These are phyloP conservation scores for Madurella mycetomatis DNA, from an alignment of 2,329 filamentous ascomycete genomes.

Conservation along the genomic window DNA sequence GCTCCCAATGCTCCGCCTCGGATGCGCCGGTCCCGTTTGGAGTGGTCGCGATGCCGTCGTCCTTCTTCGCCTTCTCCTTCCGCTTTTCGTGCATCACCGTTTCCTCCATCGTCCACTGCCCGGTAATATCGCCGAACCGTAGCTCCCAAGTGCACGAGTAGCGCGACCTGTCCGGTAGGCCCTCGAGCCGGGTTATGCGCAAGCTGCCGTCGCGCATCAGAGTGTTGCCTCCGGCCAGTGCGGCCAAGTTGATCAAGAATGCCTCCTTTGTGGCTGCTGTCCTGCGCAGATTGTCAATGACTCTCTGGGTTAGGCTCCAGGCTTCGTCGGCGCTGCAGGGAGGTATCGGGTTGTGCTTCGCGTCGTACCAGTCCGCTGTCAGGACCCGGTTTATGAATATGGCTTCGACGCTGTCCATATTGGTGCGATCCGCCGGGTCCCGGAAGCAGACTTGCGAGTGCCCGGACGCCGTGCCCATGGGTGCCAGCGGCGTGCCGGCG, in stretches of 20 bases:
- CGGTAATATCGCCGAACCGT: conserved; percentile 48
- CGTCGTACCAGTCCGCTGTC: conserved; percentile 49
- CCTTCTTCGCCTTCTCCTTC: conserved; percentile 24
- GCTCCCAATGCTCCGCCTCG: conserved; percentile 41
- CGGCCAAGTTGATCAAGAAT: conserved; percentile 57
- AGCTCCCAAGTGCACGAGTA: conserved; percentile 55
- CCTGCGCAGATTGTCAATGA: conserved; percentile 50
- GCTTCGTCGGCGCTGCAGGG: conserved; percentile 49
- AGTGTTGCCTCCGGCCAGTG: conserved; percentile 50
- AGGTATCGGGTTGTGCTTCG: conserved; percentile 39
- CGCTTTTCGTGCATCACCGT: conserved; percentile 42
- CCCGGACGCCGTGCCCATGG: background rate
- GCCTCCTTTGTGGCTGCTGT: conserved; percentile 48
- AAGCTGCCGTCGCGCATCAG: conserved; percentile 42
- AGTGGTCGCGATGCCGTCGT: background rate
- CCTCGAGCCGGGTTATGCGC: conserved; percentile 42
- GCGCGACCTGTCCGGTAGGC: conserved; percentile 37
- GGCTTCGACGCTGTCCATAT: conserved; percentile 53
- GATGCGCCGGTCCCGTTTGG: background rate
- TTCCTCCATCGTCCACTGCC: conserved; percentile 50
- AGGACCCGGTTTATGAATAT: conserved; percentile 50
- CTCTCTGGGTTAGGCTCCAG: conserved; percentile 47
- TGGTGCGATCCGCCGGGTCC: conserved; percentile 44
- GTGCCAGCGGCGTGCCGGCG: background rate
- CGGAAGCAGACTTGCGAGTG: conserved; percentile 24